A percentile compares a stretch with the other conserved stretches of the same genome.
Evolutionary conservation across 306 rosid species (phyloP).

Genomic region (Ziziphus jujuba): DNA sequence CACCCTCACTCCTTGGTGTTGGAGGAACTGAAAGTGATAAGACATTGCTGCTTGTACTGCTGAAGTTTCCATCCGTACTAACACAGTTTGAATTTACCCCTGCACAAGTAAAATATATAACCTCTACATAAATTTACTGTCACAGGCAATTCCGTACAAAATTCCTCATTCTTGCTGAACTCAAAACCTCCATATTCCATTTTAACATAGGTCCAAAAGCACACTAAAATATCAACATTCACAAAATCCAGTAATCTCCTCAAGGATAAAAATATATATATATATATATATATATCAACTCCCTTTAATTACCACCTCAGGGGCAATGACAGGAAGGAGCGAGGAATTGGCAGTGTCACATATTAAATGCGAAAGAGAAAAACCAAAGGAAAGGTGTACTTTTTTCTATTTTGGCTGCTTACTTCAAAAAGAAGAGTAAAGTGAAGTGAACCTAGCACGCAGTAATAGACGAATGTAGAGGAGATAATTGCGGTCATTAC

Average conservation of each 20-base stretch:
- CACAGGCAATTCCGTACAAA: neutral
- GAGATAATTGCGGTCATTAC: neutral
- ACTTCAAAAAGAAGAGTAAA: neutral
- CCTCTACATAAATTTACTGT: neutral
- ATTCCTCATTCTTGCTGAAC: neutral
- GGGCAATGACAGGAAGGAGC: neutral
- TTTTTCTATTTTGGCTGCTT: neutral
- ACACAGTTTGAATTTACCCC: conserved; percentile 29
- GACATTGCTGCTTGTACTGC: conserved; percentile 42
- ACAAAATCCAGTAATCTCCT: neutral
- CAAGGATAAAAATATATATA: too few species aligned
- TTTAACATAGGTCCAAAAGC: neutral
- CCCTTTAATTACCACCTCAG: neutral
- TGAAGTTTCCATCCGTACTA: conserved; percentile 26
- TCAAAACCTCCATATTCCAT: neutral
- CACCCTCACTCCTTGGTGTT: conserved; percentile 53
- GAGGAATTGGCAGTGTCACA: neutral
- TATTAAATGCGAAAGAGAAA: neutral
- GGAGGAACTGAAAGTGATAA: conserved; percentile 39
- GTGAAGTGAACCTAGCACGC: neutral
- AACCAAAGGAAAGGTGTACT: neutral
- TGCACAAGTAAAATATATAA: conserved; percentile 20
- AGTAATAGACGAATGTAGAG: neutral
- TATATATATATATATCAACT: too few species aligned
- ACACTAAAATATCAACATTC: neutral